Conservation (phyloP, 352 stramenopile genomes). For the Globisporangium alternatum region DNA sequence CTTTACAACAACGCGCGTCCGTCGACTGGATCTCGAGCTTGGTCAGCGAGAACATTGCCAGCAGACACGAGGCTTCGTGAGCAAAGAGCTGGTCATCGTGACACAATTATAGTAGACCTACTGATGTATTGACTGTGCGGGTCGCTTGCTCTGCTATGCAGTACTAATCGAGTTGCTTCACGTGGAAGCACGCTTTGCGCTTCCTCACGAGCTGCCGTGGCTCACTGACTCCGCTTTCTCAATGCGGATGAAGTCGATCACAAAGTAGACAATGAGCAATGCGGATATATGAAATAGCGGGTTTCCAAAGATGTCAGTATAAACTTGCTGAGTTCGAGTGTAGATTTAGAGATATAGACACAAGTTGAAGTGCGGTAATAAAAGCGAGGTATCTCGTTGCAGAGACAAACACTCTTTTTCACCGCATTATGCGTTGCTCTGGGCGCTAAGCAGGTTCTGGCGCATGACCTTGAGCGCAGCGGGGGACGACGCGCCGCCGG, state of each 20-base stretch:
- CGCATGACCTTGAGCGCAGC: slow-evolving; percentile 25
- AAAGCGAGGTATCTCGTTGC: background rate
- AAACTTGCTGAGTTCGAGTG: too few relatives aligned
- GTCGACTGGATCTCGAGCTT: background rate
- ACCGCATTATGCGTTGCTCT: background rate
- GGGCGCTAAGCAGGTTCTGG: slow-evolving; percentile 27
- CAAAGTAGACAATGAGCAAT: too few relatives aligned
- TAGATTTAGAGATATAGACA: too few relatives aligned
- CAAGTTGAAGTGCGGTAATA: background rate
- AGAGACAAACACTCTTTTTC: background rate
- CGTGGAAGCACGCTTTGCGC: background rate
- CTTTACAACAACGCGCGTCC: background rate
- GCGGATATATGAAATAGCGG: too few relatives aligned
- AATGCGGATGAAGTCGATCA: too few relatives aligned
- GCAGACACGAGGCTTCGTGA: background rate
- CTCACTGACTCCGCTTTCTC: too few relatives aligned
- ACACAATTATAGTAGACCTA: background rate
- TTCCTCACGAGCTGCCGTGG: too few relatives aligned
- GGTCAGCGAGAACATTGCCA: background rate
- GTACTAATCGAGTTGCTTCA: background rate
- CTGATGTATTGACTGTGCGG: background rate
- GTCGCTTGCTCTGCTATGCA: background rate
- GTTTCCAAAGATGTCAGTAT: too few relatives aligned
- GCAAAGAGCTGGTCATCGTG: background rate
- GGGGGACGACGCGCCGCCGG: slow-evolving; percentile 17